Base-by-base conservation (phyloP, 331 rosid genomes). In the Ulmus americana region DNA sequence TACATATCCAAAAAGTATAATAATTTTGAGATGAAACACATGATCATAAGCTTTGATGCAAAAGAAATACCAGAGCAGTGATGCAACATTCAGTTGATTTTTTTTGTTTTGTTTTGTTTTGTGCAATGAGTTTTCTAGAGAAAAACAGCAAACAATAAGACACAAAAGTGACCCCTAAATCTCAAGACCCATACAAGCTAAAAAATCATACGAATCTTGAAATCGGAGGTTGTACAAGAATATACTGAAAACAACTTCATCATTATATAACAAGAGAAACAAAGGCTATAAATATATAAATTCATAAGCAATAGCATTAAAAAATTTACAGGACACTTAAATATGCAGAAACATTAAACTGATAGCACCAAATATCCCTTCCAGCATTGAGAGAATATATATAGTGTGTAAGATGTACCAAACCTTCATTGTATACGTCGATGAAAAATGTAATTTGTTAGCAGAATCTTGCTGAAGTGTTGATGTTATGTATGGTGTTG, bases 391-490 rank as follows among this genome's bases (percentile, higher is more conserved):
- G 35, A 28, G 35, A 60, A 38, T 13, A 44, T 43, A 2, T 42
- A 10, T 10, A 35, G 5, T 10, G 67, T 39, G 69, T 53, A 57
- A 67, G 68, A 49, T 54, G 28, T 40, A 18, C 6, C 64, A 59
- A 65, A 94, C 99, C 99, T 75, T 87, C 97, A 94, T 94, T 68
- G 97, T 90, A 68, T 81, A 69, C 55, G 80, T 52, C 38, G 99
- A 81, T 6, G 85, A 28, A 80, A 87, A 87, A 76, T 87, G 81
- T 60, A 79, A 82, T 75, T 82, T 94, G 80, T 85, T 90, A 14
- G 90, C 95, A 13, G 97, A 95, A 84, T 94, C 99, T 75, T 94
- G 99, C 81, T 94, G 99, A 79, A 94, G 97, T 44, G 99, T 87
- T 6, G 99, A 94, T 79, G 99, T 87, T 82, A 94, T 87, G 72